Evolutionary conservation across 768 basidiomycete genomes (phyloP).

Genomic region (Coprinopsis cinerea): DNA sequence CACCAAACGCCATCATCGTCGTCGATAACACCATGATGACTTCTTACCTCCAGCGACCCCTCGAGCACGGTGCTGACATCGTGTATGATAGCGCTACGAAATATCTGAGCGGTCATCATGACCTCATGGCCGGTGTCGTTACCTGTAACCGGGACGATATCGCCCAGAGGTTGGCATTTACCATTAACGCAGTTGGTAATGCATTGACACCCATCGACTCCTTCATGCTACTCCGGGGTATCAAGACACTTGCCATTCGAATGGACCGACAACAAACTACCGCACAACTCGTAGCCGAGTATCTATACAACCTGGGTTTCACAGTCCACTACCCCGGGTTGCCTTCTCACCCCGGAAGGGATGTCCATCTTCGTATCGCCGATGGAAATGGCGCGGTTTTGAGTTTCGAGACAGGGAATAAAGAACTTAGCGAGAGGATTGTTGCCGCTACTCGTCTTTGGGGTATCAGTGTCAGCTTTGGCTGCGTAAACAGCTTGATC

Average conservation of each 20-base stretch:
- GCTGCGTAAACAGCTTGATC: slow-evolving; percentile 95
- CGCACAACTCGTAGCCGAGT: slow-evolving; percentile 77
- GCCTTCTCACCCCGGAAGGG: slow-evolving; percentile 70
- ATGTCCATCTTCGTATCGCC: slow-evolving; percentile 87
- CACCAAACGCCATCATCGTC: slow-evolving; percentile 76
- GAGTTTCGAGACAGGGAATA: slow-evolving; percentile 91
- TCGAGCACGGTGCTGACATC: slow-evolving; percentile 94
- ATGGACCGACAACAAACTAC: slow-evolving; percentile 92
- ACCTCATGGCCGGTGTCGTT: slow-evolving; percentile 97
- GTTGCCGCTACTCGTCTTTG: slow-evolving; percentile 91
- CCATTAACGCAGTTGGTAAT: slow-evolving; percentile 91
- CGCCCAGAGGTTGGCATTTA: slow-evolving; percentile 83
- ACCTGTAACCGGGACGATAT: slow-evolving; percentile 89
- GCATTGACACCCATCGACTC: slow-evolving; percentile 93
- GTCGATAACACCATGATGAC: slow-evolving; percentile 99
- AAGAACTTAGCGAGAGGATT: slow-evolving; percentile 83
- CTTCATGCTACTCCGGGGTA: slow-evolving; percentile 92
- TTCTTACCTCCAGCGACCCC: slow-evolving; percentile 90
- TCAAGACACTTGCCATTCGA: slow-evolving; percentile 92
- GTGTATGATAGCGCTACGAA: slow-evolving; percentile 99
- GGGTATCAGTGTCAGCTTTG: slow-evolving; percentile 98
- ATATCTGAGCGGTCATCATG: slow-evolving; percentile 96
- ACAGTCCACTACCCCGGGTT: slow-evolving; percentile 91
- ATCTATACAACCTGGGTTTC: slow-evolving; percentile 83
- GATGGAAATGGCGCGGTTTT: slow-evolving; percentile 90